Conservation (phyloP, 176 grass and related monocot genomes). For the Tuctoria greenei region DNA sequence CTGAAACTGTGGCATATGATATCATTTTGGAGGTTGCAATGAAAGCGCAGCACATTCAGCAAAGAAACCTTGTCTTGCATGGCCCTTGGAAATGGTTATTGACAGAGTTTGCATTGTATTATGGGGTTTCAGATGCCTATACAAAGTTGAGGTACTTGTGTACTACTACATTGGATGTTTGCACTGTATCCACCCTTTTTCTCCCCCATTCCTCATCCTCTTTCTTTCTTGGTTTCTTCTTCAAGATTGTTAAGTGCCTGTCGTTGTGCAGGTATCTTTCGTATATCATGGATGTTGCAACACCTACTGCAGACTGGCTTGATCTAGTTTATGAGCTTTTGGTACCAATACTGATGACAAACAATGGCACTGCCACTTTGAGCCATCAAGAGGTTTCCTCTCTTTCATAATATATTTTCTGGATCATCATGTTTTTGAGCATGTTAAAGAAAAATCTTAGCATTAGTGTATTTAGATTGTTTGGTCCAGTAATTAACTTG, state of each 20-base stretch:
- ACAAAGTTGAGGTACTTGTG: conserved; percentile 76
- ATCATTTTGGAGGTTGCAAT: conserved; percentile 96
- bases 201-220: not conserved
- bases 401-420: conserved; percentile 5
- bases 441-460: conserved; percentile 10
- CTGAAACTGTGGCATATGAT: conserved; percentile 97
- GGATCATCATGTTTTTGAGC: not conserved
- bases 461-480: conserved; percentile 6
- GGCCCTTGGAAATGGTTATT: conserved; percentile 96
- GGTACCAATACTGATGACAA: conserved; percentile 87
- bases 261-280: conserved; percentile 72
- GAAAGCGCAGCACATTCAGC: conserved; percentile 82
- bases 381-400: conserved; percentile 93
- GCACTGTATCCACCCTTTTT: not conserved
- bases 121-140: conserved; percentile 96
- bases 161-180: not conserved
- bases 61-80: conserved; percentile 78
- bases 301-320: conserved; percentile 90
- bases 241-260: conserved; percentile 18
- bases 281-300: conserved; percentile 98
- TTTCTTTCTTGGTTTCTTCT: conserved; percentile 16
- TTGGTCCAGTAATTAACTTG: conserved; percentile 23
- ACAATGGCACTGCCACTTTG: conserved; percentile 54
- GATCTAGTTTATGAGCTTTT: conserved; percentile 82
- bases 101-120: conserved; percentile 90